phyloP scores from a whole-genome alignment of 1,284 basidiomycete genomes.

The Apiotrichum laibachii region DNA sequence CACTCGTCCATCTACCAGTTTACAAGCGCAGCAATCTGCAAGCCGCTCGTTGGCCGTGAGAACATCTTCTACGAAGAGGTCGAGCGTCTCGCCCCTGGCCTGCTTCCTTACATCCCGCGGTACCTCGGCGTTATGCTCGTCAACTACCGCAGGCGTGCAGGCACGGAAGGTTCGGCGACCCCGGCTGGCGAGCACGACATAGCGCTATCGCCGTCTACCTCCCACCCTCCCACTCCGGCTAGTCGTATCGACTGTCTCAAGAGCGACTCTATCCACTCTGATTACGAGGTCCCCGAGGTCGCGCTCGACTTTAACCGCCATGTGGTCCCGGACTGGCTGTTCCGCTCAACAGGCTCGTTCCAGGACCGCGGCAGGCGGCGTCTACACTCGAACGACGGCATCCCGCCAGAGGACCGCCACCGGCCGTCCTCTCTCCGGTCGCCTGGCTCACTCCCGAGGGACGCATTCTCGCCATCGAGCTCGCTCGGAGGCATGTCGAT shows the following conservation, averaged over 20 bases:
- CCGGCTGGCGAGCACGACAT: conserved; percentile 18
- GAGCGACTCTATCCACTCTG: conserved; percentile 11
- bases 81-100: conserved; percentile 83
- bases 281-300: conserved; percentile 75
- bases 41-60: conserved; percentile 95
- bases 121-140: conserved; percentile 98
- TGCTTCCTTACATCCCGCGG: conserved; percentile 89
- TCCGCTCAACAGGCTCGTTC: conserved; percentile 44
- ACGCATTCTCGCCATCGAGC: conserved; percentile 34
- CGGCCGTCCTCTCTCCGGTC: conserved; percentile 10
- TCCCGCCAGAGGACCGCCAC: conserved; percentile 22
- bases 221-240: conserved; percentile 35
- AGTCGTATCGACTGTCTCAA: conserved; percentile 11
- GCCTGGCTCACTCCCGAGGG: conserved; percentile 5
- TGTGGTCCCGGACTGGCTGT: conserved; percentile 91
- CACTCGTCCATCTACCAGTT: conserved; percentile 98
- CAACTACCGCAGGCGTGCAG: conserved; percentile 68
- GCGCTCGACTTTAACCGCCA: conserved; percentile 88
- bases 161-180: conserved; percentile 51
- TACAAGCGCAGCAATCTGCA: conserved; percentile 95
- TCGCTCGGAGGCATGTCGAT: conserved; percentile 36
- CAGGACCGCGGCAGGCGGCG: conserved; percentile 22
- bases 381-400: conserved; percentile 4
- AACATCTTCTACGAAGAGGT: conserved; percentile 98
- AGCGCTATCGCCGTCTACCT: conserved; percentile 23